Conservation (phyloP, 108 stramenopile species). For the Bacterosira constricta region DNA sequence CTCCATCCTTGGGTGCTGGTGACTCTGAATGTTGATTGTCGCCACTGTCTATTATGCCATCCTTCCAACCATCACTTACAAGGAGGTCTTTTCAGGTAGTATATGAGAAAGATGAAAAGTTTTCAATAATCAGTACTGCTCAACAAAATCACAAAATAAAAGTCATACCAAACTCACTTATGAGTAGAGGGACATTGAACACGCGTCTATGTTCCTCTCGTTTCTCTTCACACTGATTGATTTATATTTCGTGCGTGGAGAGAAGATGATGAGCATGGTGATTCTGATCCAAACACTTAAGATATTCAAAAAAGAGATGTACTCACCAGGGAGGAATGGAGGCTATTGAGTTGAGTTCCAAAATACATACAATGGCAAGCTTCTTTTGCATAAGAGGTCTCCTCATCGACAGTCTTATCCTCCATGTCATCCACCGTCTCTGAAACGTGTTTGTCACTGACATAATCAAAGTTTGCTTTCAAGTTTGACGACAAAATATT, state of each 20-base stretch:
- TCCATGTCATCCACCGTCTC: neutral
- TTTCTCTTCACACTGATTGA: constrained; percentile 65
- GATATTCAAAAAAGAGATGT: neutral
- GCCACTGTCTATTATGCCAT: constrained; percentile 22
- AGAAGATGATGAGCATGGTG: neutral
- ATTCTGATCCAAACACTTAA: neutral
- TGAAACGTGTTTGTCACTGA: neutral
- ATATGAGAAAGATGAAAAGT: no score
- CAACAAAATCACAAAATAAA: no score
- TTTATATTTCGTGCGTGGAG: neutral
- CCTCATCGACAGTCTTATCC: neutral
- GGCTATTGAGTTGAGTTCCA: constrained; percentile 61
- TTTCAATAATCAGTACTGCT: no score
- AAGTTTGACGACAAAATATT: constrained; percentile 56
- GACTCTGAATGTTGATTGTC: neutral
- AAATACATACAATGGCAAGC: constrained; percentile 69
- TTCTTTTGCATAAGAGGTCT: neutral
- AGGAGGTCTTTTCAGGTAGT: no score
- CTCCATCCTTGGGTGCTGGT: neutral
- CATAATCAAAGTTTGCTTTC: constrained; percentile 38
- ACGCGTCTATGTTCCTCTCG: constrained; percentile 56
- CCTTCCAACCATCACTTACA: constrained; percentile 34
- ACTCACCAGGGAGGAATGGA: constrained; percentile 56
- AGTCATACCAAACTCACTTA: no score
- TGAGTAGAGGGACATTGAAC: constrained; percentile 71